Conservation (phyloP, 2,329 filamentous ascomycete genomes). For the Microsporum audouinii region DNA sequence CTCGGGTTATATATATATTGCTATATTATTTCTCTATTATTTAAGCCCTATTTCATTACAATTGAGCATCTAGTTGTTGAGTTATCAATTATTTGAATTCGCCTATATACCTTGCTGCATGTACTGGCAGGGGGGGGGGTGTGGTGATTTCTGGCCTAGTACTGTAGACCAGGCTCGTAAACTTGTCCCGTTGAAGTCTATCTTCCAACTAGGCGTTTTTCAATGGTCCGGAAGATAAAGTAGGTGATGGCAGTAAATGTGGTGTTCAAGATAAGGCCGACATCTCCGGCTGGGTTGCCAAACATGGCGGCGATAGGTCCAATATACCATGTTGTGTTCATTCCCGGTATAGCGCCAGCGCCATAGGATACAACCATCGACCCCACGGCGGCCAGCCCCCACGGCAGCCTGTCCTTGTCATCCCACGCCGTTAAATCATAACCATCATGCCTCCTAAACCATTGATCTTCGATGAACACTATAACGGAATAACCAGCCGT, state of each 20-base stretch:
- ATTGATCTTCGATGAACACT: conserved; percentile 35
- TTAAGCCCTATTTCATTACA: too few relatives aligned
- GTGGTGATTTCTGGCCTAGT: too few relatives aligned
- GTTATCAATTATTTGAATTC: too few relatives aligned
- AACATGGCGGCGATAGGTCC: conserved; percentile 4
- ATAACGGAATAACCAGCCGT: conserved; percentile 37
- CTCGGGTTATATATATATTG: too few relatives aligned
- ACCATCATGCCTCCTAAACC: conserved; percentile 33
- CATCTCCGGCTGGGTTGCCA: neutral
- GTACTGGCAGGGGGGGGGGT: too few relatives aligned
- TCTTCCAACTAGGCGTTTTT: conserved; percentile 7
- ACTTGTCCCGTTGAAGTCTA: neutral
- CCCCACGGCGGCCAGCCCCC: conserved; percentile 22
- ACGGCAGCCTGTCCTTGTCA: conserved; percentile 31
- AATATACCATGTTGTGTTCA: conserved; percentile 3
- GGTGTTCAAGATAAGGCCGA: neutral
- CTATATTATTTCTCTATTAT: too few relatives aligned
- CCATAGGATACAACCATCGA: conserved; percentile 9
- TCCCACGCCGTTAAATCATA: conserved; percentile 40
- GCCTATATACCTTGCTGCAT: too few relatives aligned
- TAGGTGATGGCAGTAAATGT: neutral
- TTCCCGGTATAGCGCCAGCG: neutral
- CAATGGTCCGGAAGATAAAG: neutral
- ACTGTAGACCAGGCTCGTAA: neutral
- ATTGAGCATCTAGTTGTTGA: too few relatives aligned